Evolutionary conservation across 2,329 filamentous ascomycete species (phyloP).

Genomic region (Penicillium sp.): DNA sequence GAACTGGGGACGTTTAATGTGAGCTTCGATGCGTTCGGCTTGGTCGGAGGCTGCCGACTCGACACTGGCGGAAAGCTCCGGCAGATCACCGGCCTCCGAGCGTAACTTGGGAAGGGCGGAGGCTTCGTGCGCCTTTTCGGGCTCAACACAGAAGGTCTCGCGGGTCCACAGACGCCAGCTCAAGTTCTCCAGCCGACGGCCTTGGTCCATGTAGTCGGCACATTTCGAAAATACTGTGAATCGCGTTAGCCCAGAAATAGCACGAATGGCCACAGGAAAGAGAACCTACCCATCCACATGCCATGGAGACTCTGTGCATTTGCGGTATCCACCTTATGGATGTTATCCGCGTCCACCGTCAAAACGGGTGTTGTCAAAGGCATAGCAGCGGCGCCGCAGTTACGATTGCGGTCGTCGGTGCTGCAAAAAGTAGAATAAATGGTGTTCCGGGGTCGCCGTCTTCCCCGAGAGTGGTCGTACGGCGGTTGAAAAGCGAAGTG

Average conservation of each 20-base stretch:
- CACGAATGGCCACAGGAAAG: not conserved
- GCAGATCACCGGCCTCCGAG: conserved; percentile 50
- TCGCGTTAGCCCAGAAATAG: conserved; percentile 21
- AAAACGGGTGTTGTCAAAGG: conserved; percentile 83
- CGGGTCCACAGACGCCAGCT: conserved; percentile 94
- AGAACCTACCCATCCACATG: conserved; percentile 85
- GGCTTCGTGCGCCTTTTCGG: conserved; percentile 48
- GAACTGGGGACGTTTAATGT: conserved; percentile 57
- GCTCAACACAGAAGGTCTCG: conserved; percentile 83
- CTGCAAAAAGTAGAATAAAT: conserved; percentile 3
- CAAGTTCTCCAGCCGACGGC: conserved; percentile 85
- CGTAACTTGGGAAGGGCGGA: conserved; percentile 48
- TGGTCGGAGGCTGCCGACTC: conserved; percentile 66
- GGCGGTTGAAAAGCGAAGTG: conserved; percentile 30
- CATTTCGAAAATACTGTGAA: conserved; percentile 82
- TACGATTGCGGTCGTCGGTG: conserved; percentile 8
- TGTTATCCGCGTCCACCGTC: conserved; percentile 83
- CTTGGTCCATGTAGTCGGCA: conserved; percentile 88
- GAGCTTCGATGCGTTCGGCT: conserved; percentile 46
- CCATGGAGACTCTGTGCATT: conserved; percentile 91
- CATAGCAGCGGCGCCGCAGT: conserved; percentile 53
- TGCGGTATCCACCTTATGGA: conserved; percentile 89
- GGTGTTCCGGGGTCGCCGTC: conserved; percentile 41
- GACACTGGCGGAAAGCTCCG: conserved; percentile 70
- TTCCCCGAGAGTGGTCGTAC: conserved; percentile 42